These are phyloP conservation scores for Plasmopara muralis DNA, from an alignment of 352 stramenopile species.

Conservation along the genomic window DNA sequence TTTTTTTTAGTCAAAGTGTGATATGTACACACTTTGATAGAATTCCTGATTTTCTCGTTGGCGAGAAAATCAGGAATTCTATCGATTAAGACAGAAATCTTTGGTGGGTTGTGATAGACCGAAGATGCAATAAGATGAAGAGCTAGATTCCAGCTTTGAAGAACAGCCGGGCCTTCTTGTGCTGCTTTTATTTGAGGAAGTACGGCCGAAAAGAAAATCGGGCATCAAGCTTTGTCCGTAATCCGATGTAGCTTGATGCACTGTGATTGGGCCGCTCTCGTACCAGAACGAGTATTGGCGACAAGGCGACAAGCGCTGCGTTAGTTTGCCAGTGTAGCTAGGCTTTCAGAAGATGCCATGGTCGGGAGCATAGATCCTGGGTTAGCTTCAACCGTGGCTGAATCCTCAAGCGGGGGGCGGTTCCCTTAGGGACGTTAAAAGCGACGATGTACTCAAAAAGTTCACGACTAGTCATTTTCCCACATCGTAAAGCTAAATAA, in stretches of 20 bases:
- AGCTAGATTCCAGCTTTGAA: neutral
- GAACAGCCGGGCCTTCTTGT: neutral
- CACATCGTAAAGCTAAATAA: too few species aligned
- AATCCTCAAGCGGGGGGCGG: too few species aligned
- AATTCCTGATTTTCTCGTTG: too few species aligned
- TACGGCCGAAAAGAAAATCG: neutral
- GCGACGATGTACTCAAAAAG: too few species aligned
- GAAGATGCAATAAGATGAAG: conserved; percentile 6
- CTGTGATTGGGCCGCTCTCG: neutral
- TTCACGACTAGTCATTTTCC: too few species aligned
- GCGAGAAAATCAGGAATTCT: neutral
- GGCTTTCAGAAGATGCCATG: too few species aligned
- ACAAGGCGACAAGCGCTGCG: neutral
- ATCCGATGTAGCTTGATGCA: neutral
- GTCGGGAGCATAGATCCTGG: too few species aligned
- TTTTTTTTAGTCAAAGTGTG: neutral
- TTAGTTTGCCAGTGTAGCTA: too few species aligned
- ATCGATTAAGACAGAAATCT: neutral
- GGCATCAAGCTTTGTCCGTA: neutral
- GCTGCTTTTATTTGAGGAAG: neutral
- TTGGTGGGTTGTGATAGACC: conserved; percentile 4
- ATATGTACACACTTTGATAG: too few species aligned
- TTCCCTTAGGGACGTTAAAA: too few species aligned
- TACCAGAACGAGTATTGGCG: neutral
- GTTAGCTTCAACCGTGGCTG: too few species aligned